Percentiles rank a stretch among this genome's conserved stretches.
Conservation (phyloP, 2,329 filamentous ascomycete species). For the Botrytis elliptica region DNA sequence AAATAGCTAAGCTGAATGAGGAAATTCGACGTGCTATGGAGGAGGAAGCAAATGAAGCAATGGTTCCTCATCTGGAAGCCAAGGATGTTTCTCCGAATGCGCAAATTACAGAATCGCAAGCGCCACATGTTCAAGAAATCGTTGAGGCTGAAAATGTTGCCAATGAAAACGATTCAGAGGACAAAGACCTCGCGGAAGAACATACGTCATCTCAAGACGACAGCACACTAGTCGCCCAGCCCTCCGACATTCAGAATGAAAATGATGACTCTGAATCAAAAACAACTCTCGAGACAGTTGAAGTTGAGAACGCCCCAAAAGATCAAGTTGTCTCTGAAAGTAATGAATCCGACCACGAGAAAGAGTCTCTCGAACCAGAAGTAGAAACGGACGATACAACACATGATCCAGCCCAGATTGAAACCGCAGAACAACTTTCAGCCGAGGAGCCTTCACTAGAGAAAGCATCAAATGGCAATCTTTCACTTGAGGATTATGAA, state of each 20-base stretch:
- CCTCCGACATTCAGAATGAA: not conserved
- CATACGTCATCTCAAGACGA: not conserved
- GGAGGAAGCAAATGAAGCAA: not conserved
- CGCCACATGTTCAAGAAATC: not conserved
- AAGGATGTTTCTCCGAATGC: not conserved
- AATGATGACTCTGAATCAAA: not conserved
- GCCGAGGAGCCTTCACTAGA: not conserved
- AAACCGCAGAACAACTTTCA: not conserved
- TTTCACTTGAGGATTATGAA: not conserved
- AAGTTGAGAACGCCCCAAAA: not conserved
- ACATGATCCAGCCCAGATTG: not conserved
- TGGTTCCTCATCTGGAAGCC: slow-evolving; percentile 1
- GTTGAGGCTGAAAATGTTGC: not conserved
- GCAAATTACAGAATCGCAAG: not conserved
- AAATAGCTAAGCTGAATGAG: slow-evolving; percentile 17
- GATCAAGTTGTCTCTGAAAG: not conserved
- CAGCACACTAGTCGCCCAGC: not conserved
- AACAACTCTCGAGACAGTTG: not conserved
- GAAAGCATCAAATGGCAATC: not conserved
- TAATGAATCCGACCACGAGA: not conserved
- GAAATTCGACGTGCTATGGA: slow-evolving; percentile 20
- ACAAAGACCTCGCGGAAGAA: not conserved
- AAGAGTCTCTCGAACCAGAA: not conserved
- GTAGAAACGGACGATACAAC: not conserved
- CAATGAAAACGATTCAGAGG: not conserved